A percentile compares a stretch with the other conserved stretches of the same genome.
These are phyloP conservation scores for Malbranchea zuffiana DNA, from an alignment of 2,329 filamentous ascomycete genomes.

Conservation along the genomic window DNA sequence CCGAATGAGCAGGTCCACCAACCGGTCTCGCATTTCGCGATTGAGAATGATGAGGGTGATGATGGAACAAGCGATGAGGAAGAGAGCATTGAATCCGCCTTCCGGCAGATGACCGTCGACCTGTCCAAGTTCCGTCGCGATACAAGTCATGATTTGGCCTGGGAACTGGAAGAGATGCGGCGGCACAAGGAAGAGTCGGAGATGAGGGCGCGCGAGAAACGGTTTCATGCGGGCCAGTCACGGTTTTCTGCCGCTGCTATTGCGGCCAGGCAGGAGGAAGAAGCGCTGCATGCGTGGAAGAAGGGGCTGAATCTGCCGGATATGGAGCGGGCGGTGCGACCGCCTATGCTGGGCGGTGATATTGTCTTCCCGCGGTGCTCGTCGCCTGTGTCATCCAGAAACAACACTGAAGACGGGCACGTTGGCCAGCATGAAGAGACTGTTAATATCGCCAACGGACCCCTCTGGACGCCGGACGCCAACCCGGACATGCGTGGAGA, in stretches of 20 bases:
- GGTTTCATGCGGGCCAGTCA: constrained; percentile 15
- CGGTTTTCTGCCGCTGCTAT: constrained; percentile 25
- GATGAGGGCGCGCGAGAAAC: constrained; percentile 26
- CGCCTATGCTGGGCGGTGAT: constrained; percentile 80
- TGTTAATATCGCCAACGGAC: too few relatives aligned
- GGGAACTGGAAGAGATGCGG: constrained; percentile 73
- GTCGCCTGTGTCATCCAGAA: constrained; percentile 73
- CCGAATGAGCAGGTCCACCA: constrained; percentile 40
- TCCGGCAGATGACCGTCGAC: constrained; percentile 21
- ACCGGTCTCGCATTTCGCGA: constrained; percentile 38
- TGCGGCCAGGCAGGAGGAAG: constrained; percentile 15
- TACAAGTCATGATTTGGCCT: constrained; percentile 43
- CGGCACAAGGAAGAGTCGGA: constrained; percentile 59
- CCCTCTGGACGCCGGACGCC: constrained; percentile 67
- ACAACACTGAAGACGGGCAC: constrained; percentile 61
- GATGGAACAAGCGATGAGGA: constrained; percentile 24
- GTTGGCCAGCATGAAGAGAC: constrained; percentile 43
- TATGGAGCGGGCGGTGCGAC: constrained; percentile 51
- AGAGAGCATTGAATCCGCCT: constrained; percentile 19
- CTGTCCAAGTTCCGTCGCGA: constrained; percentile 30
- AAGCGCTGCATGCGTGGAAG: constrained; percentile 16
- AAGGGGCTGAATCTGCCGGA: constrained; percentile 33
- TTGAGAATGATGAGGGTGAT: constrained; percentile 32
- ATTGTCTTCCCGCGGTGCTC: constrained; percentile 69
- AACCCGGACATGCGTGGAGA: constrained; percentile 28